phyloP scores from a whole-genome alignment of 495 filamentous ascomycete genomes.

The Paragyromitra xinjiangensis region DNA sequence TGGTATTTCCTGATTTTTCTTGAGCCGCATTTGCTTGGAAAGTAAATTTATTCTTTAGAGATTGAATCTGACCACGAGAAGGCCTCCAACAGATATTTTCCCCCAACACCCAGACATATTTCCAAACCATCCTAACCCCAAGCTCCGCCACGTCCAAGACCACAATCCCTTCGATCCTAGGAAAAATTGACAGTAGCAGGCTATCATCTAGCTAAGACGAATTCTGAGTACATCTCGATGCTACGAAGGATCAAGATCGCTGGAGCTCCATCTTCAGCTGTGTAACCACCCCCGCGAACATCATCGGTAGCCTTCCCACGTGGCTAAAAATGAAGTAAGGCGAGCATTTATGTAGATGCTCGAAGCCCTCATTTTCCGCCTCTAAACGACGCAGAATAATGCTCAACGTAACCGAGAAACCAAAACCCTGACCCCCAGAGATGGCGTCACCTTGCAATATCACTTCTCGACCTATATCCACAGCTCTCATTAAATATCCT shows the following conservation, averaged over 20 bases:
- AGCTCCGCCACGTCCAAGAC: too few relatives aligned
- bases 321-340: conserved; percentile 1
- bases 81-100: too few relatives aligned
- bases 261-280: not conserved
- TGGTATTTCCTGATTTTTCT: too few relatives aligned
- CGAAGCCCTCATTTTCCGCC: not conserved
- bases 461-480: not conserved
- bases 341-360: not conserved
- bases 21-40: too few relatives aligned
- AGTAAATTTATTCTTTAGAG: too few relatives aligned
- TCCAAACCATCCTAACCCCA: too few relatives aligned
- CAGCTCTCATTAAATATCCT: not conserved
- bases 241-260: too few relatives aligned
- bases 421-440: not conserved
- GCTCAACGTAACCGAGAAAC: not conserved
- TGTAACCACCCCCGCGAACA: not conserved
- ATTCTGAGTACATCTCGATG: not conserved
- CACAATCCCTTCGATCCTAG: too few relatives aligned
- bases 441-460: not conserved
- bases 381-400: not conserved
- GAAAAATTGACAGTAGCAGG: too few relatives aligned
- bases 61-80: too few relatives aligned
- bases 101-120: too few relatives aligned
- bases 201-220: not conserved
- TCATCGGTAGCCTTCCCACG: not conserved